Conservation (phyloP, 2,329 filamentous ascomycete genomes). For the Chalaropsis ovoidea region DNA sequence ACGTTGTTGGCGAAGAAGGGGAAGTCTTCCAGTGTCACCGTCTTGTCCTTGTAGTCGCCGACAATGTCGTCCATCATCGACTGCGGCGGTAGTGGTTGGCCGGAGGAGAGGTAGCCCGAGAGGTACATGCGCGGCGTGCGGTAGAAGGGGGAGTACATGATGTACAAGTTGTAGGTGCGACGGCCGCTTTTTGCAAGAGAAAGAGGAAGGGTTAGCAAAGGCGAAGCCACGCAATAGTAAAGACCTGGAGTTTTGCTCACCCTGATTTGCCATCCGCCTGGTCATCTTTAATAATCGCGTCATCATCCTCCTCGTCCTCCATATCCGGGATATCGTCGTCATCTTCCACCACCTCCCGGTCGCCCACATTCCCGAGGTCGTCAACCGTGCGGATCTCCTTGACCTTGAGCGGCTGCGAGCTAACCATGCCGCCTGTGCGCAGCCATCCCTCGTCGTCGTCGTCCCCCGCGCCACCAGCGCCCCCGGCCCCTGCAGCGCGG, state of each 20-base stretch:
- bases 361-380: constrained; percentile 76
- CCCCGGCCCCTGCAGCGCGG: constrained; percentile 32
- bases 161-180: constrained; percentile 96
- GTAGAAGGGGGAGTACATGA: constrained; percentile 95
- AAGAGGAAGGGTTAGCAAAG: neutral
- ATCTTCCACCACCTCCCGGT: constrained; percentile 63
- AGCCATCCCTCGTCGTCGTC: constrained; percentile 83
- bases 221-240: constrained; percentile 4
- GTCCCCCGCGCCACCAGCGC: constrained; percentile 35
- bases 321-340: constrained; percentile 88
- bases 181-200: constrained; percentile 48
- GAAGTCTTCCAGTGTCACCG: constrained; percentile 94
- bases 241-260: constrained; percentile 5
- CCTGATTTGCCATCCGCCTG: constrained; percentile 18
- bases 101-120: constrained; percentile 71
- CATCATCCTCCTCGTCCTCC: constrained; percentile 95
- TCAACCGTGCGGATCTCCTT: constrained; percentile 80
- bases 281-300: constrained; percentile 80
- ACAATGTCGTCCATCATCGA: constrained; percentile 96
- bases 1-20: constrained; percentile 83
- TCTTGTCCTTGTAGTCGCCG: constrained; percentile 96
- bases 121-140: constrained; percentile 91
- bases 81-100: constrained; percentile 69
- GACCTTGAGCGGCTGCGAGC: constrained; percentile 64
- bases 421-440: constrained; percentile 68